phyloP scores from a whole-genome alignment of 495 filamentous ascomycete species.

The Hypoxylon fuscum region DNA sequence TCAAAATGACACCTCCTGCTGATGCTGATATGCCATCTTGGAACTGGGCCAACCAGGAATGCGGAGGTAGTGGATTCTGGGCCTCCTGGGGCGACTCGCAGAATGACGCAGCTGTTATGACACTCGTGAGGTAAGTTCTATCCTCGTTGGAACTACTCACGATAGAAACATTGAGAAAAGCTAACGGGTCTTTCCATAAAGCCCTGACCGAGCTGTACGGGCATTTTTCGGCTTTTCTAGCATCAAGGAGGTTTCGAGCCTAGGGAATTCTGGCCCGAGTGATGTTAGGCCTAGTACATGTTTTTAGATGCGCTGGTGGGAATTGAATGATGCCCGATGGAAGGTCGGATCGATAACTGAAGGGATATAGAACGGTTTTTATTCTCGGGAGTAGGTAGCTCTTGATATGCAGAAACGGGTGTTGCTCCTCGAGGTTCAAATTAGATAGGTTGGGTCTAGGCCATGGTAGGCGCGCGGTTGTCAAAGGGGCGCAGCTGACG shows the following conservation, averaged over 20 bases:
- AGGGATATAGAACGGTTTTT: too few species aligned
- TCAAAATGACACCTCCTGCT: conserved; percentile 15
- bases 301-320: conserved; percentile 18
- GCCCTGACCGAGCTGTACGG: conserved; percentile 12
- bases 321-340: not conserved
- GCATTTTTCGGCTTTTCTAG: conserved; percentile 38
- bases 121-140: conserved; percentile 33
- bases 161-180: not conserved
- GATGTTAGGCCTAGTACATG: conserved; percentile 12
- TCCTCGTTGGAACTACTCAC: not conserved
- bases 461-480: not conserved
- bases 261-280: conserved; percentile 26
- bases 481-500: not conserved
- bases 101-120: conserved; percentile 34
- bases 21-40: conserved; percentile 19
- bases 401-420: not conserved
- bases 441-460: not conserved
- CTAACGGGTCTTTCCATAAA: conserved; percentile 15
- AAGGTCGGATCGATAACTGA: too few species aligned
- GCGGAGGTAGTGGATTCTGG: conserved; percentile 23
- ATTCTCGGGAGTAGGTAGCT: too few species aligned
- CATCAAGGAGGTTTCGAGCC: conserved; percentile 20
- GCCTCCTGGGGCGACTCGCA: conserved; percentile 38
- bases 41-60: conserved; percentile 28
- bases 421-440: not conserved